A percentile compares a stretch with the other conserved stretches of the same genome.
Conservation (phyloP, 1,284 basidiomycete genomes). For the Sporisorium sorghi region DNA sequence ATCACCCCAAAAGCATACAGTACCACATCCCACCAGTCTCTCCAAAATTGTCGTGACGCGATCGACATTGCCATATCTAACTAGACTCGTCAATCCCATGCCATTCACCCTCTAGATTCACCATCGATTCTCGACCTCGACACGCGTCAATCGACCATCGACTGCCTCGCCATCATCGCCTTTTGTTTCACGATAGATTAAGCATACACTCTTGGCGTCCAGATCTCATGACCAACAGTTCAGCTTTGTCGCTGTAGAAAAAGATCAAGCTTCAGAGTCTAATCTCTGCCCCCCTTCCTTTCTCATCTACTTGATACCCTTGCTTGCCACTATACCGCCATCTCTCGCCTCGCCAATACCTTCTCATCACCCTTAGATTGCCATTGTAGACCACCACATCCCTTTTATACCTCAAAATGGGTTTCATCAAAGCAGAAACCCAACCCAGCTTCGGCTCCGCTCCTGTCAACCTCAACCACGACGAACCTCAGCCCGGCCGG, state of each 20-base stretch:
- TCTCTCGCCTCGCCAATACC: neutral
- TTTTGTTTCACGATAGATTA: neutral
- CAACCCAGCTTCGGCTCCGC: conserved; percentile 36
- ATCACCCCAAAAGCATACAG: neutral
- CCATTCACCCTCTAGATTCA: conserved; percentile 1
- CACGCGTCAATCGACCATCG: neutral
- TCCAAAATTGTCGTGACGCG: too few species aligned
- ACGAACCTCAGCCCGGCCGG: conserved; percentile 40
- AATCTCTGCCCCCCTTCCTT: neutral
- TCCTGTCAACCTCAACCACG: conserved; percentile 32
- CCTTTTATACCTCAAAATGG: conserved; percentile 21
- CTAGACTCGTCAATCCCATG: too few species aligned
- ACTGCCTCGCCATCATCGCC: neutral
- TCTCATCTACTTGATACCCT: too few species aligned
- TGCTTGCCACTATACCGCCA: neutral
- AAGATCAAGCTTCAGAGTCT: conserved; percentile 7
- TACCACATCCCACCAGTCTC: too few species aligned
- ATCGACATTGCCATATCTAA: too few species aligned
- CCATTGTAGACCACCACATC: too few species aligned
- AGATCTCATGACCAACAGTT: conserved; percentile 5
- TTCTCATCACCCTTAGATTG: neutral
- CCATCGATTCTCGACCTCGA: neutral
- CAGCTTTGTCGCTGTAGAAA: neutral
- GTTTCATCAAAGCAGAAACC: conserved; percentile 50
- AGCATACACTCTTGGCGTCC: conserved; percentile 3